Percentiles rank a stretch among this genome's conserved stretches.
phyloP scores from a whole-genome alignment of 1,284 basidiomycete genomes.

The Ganoderma multipileum region DNA sequence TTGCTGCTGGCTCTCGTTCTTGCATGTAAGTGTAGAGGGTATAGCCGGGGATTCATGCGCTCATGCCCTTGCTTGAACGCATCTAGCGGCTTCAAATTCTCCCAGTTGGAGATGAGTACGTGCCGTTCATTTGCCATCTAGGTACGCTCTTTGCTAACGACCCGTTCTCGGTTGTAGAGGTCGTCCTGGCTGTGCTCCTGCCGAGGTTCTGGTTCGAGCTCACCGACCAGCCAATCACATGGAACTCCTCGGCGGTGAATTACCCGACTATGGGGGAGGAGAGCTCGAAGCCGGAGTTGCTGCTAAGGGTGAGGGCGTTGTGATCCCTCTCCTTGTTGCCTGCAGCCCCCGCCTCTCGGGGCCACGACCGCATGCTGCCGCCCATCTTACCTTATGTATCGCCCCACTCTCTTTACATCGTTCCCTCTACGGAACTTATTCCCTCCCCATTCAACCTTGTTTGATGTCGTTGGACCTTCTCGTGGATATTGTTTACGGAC shows the following conservation, averaged over 20 bases:
- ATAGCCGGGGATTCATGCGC: not conserved
- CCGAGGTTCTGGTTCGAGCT: conserved; percentile 19
- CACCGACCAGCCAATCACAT: conserved; percentile 28
- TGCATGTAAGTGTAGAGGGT: conserved; percentile 1
- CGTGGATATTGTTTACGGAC: too few relatives aligned
- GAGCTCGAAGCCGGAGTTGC: conserved; percentile 28
- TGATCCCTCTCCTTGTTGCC: not conserved
- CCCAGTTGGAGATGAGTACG: conserved; percentile 10
- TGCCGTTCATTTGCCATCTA: not conserved
- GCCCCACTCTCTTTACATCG: not conserved
- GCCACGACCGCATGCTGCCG: not conserved
- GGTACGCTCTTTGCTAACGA: not conserved
- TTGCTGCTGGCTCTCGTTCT: not conserved
- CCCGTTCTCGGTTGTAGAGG: conserved; percentile 16
- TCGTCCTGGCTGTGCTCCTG: conserved; percentile 21
- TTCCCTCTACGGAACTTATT: not conserved
- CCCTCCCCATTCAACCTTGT: not conserved
- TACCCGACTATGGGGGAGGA: conserved; percentile 33
- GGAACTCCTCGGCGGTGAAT: conserved; percentile 29
- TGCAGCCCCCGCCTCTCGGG: not conserved
- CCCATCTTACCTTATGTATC: not conserved
- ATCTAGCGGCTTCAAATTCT: conserved; percentile 7
- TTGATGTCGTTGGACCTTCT: too few relatives aligned
- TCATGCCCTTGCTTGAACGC: not conserved
- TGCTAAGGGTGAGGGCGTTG: conserved; percentile 21